These are phyloP conservation scores for Talaromyces funiculosus DNA, from an alignment of 2,329 filamentous ascomycete species.

Conservation along the genomic window DNA sequence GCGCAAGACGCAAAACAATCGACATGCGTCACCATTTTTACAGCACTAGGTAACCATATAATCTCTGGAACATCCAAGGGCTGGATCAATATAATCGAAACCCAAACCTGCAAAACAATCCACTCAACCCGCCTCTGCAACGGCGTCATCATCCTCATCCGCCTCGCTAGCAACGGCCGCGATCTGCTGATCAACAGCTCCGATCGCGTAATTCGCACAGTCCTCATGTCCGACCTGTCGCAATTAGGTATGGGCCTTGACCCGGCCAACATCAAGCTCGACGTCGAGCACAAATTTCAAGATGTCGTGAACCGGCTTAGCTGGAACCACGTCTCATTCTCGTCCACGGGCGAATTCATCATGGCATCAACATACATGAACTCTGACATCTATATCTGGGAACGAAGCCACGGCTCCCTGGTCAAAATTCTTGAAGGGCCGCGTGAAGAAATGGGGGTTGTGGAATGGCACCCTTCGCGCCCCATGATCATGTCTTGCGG, in stretches of 20 bases:
- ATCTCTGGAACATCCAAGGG: constrained; percentile 92
- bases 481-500: constrained; percentile 87
- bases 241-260: constrained; percentile 57
- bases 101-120: constrained; percentile 71
- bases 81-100: constrained; percentile 91
- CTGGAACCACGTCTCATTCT: constrained; percentile 97
- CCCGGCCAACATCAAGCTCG: constrained; percentile 77
- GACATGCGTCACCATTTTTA: constrained; percentile 89
- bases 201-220: constrained; percentile 89
- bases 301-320: constrained; percentile 91
- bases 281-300: constrained; percentile 96
- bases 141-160: constrained; percentile 81
- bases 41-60: constrained; percentile 77
- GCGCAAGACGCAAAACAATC: constrained; percentile 92
- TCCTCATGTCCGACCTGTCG: constrained; percentile 73
- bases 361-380: constrained; percentile 97
- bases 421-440: constrained; percentile 96
- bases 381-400: constrained; percentile 97
- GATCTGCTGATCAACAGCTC: constrained; percentile 89
- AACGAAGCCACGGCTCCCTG: constrained; percentile 83
- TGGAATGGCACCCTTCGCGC: constrained; percentile 92
- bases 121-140: constrained; percentile 84
- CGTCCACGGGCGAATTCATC: constrained; percentile 89
- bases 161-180: constrained; percentile 75
- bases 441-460: constrained; percentile 90